A percentile compares a stretch with the other conserved stretches of the same genome.
phyloP scores from a whole-genome alignment of 2,329 filamentous ascomycete genomes.

The Fusarium newnesense region DNA sequence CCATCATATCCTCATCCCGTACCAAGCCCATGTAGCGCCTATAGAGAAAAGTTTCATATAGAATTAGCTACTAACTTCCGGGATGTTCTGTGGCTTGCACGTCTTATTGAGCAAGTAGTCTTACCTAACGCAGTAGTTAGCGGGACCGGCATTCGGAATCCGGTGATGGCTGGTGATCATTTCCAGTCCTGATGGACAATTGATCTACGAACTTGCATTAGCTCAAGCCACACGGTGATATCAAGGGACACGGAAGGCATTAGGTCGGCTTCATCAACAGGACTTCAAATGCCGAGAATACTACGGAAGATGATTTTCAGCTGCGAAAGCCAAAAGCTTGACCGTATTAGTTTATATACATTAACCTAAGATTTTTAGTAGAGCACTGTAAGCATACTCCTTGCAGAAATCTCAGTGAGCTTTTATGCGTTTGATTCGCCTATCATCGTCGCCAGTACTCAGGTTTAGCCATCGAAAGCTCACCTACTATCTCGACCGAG shows the following conservation, averaged over 20 bases:
- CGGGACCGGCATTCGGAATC: neutral
- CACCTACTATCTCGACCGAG: neutral
- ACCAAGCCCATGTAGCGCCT: fast-evolving
- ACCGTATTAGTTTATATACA: neutral
- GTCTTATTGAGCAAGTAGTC: neutral
- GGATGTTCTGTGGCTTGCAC: neutral
- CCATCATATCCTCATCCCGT: neutral
- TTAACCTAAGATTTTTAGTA: too few species aligned
- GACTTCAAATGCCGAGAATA: neutral
- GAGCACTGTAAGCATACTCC: neutral
- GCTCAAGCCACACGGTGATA: neutral
- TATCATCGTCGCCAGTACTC: neutral
- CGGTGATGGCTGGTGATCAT: neutral
- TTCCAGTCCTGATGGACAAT: fast-evolving
- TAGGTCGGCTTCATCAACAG: neutral
- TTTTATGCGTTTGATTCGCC: neutral
- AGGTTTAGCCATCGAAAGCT: neutral
- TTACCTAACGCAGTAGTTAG: neutral
- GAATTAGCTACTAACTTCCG: fast-evolving
- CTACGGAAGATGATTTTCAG: neutral
- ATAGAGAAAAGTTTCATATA: fast-evolving
- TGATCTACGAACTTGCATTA: neutral
- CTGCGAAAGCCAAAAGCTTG: fast-evolving
- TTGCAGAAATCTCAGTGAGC: fast-evolving
- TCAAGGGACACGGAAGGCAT: neutral